Percentiles rank a stretch among this genome's conserved stretches.
phyloP scores from a whole-genome alignment of 176 grass and related monocot genomes.

The Microstegium vimineum region DNA sequence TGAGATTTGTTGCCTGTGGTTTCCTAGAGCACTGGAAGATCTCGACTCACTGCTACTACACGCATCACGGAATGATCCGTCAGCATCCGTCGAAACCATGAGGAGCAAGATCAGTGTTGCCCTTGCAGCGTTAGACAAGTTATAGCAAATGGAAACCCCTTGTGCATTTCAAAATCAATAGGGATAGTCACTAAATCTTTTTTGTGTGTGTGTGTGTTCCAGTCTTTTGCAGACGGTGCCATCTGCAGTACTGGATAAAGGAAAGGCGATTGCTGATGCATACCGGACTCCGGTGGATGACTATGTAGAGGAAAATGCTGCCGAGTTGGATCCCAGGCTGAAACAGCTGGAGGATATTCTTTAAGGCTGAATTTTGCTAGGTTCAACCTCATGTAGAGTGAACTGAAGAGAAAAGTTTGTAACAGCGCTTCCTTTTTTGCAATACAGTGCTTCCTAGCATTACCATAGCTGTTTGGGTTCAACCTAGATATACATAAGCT shows the following conservation, averaged over 20 bases:
- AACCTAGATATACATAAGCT: too few species aligned
- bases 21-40: conserved; percentile 79
- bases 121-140: conserved; percentile 81
- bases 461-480: neutral
- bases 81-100: conserved; percentile 73
- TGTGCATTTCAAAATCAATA: neutral
- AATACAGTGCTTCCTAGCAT: neutral
- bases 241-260: conserved; percentile 66
- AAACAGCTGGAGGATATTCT: conserved; percentile 69
- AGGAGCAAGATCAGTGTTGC: conserved; percentile 68
- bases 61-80: conserved; percentile 71
- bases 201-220: conserved; percentile 15
- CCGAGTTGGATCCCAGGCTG: conserved; percentile 48
- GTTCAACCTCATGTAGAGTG: neutral
- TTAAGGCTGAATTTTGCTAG: conserved; percentile 25
- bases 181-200: neutral
- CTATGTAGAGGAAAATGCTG: conserved; percentile 25
- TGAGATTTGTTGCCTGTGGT: neutral
- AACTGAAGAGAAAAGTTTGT: neutral
- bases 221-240: conserved; percentile 89
- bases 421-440: neutral
- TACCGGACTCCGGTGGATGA: conserved; percentile 53
- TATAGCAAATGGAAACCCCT: conserved; percentile 20
- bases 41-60: conserved; percentile 70
- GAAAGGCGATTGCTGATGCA: conserved; percentile 92